Evolutionary conservation across 2,329 filamentous ascomycete genomes (phyloP), one percentile per base, ranked within the genome.

Genomic region (Xylariaceae sp.): DNA sequence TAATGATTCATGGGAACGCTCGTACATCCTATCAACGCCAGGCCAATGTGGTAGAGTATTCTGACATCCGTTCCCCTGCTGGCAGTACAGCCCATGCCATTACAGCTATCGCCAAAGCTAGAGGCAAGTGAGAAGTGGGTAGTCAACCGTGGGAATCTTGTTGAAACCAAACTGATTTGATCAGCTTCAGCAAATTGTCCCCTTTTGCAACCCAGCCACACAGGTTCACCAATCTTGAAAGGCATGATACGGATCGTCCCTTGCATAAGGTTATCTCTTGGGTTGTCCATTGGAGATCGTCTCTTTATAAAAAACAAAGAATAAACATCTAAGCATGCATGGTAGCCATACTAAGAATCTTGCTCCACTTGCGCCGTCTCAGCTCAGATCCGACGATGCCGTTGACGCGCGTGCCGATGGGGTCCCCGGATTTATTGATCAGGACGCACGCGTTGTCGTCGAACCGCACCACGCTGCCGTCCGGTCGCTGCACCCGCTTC

Each of bases 401-500:
- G 73, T 90, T 95, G 77, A 96, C 83, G 70, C 94, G 86, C 15
- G 88, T 91, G 49, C 94, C 94, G 63, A 99, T 89, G 21, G 94
- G 94, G 71, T 99, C 94, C 41, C 94, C 95, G 9, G 89, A 81
- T 81, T 97, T 99, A 76, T 95, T 97, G 72, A 99, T 88, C 63
- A 99, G 78, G 43, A 99, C 94, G 70, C 94, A 99, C 45, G 94
- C 94, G 73, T 99, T 99, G 74, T 99, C 94, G 73, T 95, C 94
- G 71, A 99, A 99, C 63, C 86, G 86, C 62, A 99, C 86, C 44
- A 94, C 85, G 68, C 87, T 92, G 49, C 94, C 94, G 75, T 99
- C 94, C 30, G 84, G 83, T 59, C 94, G 81, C 72, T 94, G 89
- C 57, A 88, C 83, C 74, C 92, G 87, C 76, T 97, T 95, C 66